These are phyloP conservation scores for Fusarium praegraminearum DNA, from an alignment of 2,329 filamentous ascomycete genomes.

Conservation along the genomic window DNA sequence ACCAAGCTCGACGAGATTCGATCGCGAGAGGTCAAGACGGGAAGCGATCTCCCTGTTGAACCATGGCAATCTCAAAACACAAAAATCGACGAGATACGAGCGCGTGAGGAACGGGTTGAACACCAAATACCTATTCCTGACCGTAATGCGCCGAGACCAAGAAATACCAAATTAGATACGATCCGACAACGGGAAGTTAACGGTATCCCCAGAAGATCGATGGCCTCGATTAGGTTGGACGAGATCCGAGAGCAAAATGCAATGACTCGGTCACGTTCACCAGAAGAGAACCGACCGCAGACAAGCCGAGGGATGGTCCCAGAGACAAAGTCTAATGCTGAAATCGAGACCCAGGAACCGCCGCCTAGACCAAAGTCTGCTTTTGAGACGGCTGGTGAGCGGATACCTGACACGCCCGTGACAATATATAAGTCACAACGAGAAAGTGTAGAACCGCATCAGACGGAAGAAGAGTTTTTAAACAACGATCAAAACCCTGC, in stretches of 20 bases:
- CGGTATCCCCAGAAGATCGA: conserved; percentile 59
- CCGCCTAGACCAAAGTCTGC: conserved; percentile 41
- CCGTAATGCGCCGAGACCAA: conserved; percentile 47
- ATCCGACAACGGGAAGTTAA: conserved; percentile 60
- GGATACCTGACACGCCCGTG: conserved; percentile 56
- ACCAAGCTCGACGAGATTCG: conserved; percentile 61
- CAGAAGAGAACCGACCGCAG: conserved; percentile 53
- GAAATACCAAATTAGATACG: conserved; percentile 63
- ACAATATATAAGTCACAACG: conserved; percentile 54
- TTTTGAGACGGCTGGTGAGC: conserved; percentile 50
- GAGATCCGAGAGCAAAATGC: conserved; percentile 66
- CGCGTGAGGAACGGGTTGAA: conserved; percentile 51
- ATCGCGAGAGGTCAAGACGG: conserved; percentile 56
- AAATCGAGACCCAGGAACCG: conserved; percentile 34
- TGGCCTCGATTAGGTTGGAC: conserved; percentile 63
- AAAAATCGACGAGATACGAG: conserved; percentile 54
- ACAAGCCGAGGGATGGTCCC: conserved; percentile 39
- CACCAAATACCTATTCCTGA: conserved; percentile 50
- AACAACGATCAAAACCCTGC: conserved; percentile 30
- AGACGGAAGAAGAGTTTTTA: conserved; percentile 7
- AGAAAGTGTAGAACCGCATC: conserved; percentile 21
- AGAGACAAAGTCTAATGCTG: conserved; percentile 22
- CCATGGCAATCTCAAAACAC: conserved; percentile 43
- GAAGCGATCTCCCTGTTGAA: conserved; percentile 43
- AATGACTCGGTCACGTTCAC: conserved; percentile 58